These are phyloP conservation scores for Pseudogymnoascus sp. DNA, from an alignment of 2,329 filamentous ascomycete genomes.

Conservation along the genomic window DNA sequence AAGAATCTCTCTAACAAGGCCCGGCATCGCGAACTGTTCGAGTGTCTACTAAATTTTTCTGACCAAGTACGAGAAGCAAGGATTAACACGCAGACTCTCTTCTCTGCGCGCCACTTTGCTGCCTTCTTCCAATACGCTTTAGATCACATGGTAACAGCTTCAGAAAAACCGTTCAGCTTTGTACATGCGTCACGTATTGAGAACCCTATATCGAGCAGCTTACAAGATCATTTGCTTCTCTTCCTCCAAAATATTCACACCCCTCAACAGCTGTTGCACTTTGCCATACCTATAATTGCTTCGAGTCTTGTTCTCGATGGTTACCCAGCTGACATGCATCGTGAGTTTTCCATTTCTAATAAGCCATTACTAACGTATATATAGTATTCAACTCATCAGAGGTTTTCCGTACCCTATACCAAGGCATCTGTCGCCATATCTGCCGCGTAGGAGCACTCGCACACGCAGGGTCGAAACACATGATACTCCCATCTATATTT, in stretches of 20 bases:
- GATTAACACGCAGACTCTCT: slow-evolving; percentile 11
- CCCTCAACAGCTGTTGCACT: slow-evolving; percentile 11
- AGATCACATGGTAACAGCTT: not conserved
- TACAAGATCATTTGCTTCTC: slow-evolving; percentile 11
- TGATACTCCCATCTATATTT: slow-evolving; percentile 18
- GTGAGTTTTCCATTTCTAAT: slow-evolving; percentile 13
- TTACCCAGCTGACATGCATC: slow-evolving; percentile 19
- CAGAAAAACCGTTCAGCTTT: slow-evolving; percentile 15
- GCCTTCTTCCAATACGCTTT: slow-evolving; percentile 16
- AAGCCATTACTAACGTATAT: slow-evolving; percentile 7
- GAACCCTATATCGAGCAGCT: slow-evolving; percentile 9
- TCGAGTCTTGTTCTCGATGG: slow-evolving; percentile 18
- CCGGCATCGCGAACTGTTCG: slow-evolving; percentile 9
- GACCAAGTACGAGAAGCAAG: slow-evolving; percentile 14
- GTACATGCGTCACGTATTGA: slow-evolving; percentile 11
- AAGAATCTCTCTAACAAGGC: slow-evolving; percentile 15
- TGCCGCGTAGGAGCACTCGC: slow-evolving; percentile 14
- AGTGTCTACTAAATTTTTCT: slow-evolving; percentile 13
- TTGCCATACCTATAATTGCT: slow-evolving; percentile 15
- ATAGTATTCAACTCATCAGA: slow-evolving; percentile 15
- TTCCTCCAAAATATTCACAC: slow-evolving; percentile 13
- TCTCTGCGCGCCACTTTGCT: slow-evolving; percentile 14
- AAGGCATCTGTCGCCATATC: slow-evolving; percentile 15
- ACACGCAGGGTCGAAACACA: slow-evolving; percentile 14
- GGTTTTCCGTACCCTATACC: slow-evolving; percentile 17